phyloP scores from a whole-genome alignment of 257 asterid genomes.

The Prunella vulgaris region DNA sequence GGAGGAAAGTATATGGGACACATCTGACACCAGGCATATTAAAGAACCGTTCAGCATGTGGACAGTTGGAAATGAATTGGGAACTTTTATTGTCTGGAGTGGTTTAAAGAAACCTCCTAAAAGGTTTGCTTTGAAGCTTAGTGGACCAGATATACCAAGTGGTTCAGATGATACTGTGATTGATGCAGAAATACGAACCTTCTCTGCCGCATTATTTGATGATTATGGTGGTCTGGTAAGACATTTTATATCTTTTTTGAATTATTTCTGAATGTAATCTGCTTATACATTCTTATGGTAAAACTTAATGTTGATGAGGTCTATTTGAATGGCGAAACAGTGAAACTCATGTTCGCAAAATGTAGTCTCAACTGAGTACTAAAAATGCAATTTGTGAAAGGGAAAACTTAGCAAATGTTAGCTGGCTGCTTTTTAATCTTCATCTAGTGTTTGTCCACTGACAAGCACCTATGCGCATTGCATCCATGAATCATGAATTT shows the following conservation, averaged over 20 bases:
- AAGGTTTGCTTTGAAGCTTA: conserved; percentile 83
- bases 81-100: conserved; percentile 72
- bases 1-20: conserved; percentile 90
- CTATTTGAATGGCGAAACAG: neutral
- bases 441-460: neutral
- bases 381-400: neutral
- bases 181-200: conserved; percentile 78
- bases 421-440: neutral
- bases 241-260: conserved; percentile 5
- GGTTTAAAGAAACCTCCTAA: conserved; percentile 86
- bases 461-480: neutral
- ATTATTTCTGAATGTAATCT: neutral
- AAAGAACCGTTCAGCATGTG: conserved; percentile 80
- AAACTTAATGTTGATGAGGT: conserved; percentile 9
- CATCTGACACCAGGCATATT: conserved; percentile 58
- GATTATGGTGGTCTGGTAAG: conserved; percentile 94
- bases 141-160: conserved; percentile 54
- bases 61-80: conserved; percentile 69
- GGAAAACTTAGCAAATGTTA: neutral
- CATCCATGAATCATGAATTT: neutral
- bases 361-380: neutral
- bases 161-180: conserved; percentile 64
- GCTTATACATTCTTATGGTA: neutral
- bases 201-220: conserved; percentile 93
- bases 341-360: neutral